Evolutionary conservation across 805 yeast genomes (phyloP), one percentile per base, ranked within the genome.

Genomic region (Starmerella gropengiesseri): DNA sequence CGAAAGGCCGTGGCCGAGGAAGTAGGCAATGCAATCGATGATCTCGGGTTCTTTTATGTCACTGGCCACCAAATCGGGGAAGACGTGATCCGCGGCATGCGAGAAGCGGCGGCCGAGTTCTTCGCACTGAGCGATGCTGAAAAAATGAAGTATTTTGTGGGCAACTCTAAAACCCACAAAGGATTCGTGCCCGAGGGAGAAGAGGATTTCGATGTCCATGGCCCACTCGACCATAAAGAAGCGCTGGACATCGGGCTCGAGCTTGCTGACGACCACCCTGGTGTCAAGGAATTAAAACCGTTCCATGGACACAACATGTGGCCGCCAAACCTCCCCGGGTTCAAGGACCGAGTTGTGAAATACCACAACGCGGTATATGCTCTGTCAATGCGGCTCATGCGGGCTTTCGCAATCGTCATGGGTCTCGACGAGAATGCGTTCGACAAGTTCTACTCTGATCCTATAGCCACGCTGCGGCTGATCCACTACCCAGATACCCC

Each of bases 271-370:
- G 44, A 45, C 18, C 57, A 58, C 5, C 44, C 44, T 14, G 73
- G 72, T 61, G 60, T 61, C 40, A 69, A 71, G 38, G 25, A 17
- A 13, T 22, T 28, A 2, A 14, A 21, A 8, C 49, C 49, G 4
- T 59, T 75, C 41, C 75, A 70, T 48, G 81, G 81, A 0, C 79
- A 80, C 5, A 73, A 73, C 51, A 55, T 65, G 43, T 75, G 74
- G 72, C 75, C 77, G 0, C 67, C 69, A 25, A 63, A 61, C 23
- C 55, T 66, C 3, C 78, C 77, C 1, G 54, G 61, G 4, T 73
- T 74, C 56, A 58, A 67, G 44, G 61, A 65, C 4, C 57, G 58
- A 1, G 64, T 74, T 7, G 56, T 60, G 26, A 54, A 52, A 19
- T 74, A 74, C 56, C 65, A 75, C 28, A 58, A 51, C 2, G 67